Conservation (phyloP, 1,139 yeast species). For the Saccharomyces hybrid region DNA sequence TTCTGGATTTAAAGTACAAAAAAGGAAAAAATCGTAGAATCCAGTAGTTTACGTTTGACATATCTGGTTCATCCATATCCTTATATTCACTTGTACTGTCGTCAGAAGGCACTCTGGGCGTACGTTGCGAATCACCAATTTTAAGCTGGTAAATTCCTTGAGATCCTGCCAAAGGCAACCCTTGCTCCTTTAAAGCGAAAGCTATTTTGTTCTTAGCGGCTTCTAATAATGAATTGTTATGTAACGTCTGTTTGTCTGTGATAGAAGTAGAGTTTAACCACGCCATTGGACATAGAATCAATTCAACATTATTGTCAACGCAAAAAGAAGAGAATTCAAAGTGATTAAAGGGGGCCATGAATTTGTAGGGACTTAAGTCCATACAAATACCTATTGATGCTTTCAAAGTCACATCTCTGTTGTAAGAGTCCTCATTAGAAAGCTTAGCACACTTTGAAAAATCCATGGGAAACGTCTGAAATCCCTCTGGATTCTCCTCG, state of each 20-base stretch:
- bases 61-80: conserved; percentile 33
- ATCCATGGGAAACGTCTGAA: conserved; percentile 32
- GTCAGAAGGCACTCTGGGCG: conserved; percentile 7
- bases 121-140: conserved; percentile 8
- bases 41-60: conserved; percentile 53
- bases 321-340: conserved; percentile 66
- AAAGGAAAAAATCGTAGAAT: conserved; percentile 61
- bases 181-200: conserved; percentile 10
- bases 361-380: conserved; percentile 87
- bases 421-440: background rate
- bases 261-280: conserved; percentile 60
- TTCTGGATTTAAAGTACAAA: conserved; percentile 28
- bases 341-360: conserved; percentile 64
- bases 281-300: conserved; percentile 77
- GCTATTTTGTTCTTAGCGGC: conserved; percentile 11
- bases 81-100: conserved; percentile 12
- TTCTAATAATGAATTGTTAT: conserved; percentile 1
- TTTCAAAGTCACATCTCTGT: conserved; percentile 28
- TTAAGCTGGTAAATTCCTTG: conserved; percentile 22
- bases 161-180: conserved; percentile 20
- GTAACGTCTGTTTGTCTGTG: conserved; percentile 16
- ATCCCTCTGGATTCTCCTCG: conserved; percentile 54
- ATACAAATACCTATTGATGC: conserved; percentile 82
- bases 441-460: conserved; percentile 12
- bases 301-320: conserved; percentile 39